Conservation (phyloP, 176 grass and related monocot species). For the Bonia amplexicaulis region DNA sequence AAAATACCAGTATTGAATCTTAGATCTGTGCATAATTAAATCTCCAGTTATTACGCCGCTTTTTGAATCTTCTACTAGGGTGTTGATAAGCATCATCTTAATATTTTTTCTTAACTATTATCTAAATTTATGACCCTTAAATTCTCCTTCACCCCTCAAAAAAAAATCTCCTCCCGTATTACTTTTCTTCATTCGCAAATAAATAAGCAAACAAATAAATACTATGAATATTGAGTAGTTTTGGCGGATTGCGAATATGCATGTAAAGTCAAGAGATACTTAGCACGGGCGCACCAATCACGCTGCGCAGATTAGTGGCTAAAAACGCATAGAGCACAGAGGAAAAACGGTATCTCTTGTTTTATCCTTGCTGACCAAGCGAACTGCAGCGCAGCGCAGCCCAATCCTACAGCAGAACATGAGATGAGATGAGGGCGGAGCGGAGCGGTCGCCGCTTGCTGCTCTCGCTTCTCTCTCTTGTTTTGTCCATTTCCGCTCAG, state of each 20-base stretch:
- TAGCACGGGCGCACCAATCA: slow-evolving; percentile 26
- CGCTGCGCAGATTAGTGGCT: slow-evolving; percentile 14
- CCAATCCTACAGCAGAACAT: neutral
- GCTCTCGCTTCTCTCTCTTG: neutral
- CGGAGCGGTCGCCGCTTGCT: neutral
- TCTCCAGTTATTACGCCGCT: neutral
- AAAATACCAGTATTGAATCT: neutral
- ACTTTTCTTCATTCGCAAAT: neutral
- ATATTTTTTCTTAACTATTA: no score
- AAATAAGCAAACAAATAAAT: neutral
- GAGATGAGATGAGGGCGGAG: neutral
- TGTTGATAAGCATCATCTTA: no score
- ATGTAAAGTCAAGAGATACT: slow-evolving; percentile 22
- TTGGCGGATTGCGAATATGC: neutral
- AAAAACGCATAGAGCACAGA: neutral
- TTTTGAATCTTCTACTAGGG: neutral
- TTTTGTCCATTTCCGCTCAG: no score
- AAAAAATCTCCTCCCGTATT: no score
- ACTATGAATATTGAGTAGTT: neutral
- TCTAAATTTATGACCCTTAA: no score
- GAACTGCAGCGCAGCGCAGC: neutral
- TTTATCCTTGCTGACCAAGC: slow-evolving; percentile 14
- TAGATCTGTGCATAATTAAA: slow-evolving; percentile 25
- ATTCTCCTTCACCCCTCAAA: no score
- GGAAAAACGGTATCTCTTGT: neutral